Conservation (phyloP, 2,329 filamentous ascomycete species). For the Cladophialophora bantiana region DNA sequence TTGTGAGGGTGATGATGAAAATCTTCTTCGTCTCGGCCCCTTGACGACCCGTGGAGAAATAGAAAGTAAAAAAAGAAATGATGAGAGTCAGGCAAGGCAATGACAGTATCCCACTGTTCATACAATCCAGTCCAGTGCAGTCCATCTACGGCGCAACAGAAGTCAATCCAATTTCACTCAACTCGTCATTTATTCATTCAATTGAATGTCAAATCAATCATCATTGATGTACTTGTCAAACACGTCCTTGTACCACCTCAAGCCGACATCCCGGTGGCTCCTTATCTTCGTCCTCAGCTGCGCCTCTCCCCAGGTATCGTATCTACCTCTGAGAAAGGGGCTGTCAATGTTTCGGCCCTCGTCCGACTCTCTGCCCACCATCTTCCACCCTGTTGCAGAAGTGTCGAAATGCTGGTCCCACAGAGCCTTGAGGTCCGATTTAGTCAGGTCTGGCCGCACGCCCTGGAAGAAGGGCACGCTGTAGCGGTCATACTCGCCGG, state of each 20-base stretch:
- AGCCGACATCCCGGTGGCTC: conserved; percentile 59
- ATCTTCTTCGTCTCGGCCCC: no score
- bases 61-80: no score
- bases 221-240: conserved; percentile 59
- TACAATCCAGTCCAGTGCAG: no score
- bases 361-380: conserved; percentile 44
- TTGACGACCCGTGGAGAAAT: no score
- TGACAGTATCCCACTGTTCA: no score
- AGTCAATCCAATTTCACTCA: neutral
- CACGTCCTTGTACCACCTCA: conserved; percentile 56
- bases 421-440: conserved; percentile 50
- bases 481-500: conserved; percentile 50
- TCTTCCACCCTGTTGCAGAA: neutral
- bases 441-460: conserved; percentile 56
- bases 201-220: conserved; percentile 33
- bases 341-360: conserved; percentile 56
- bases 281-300: conserved; percentile 63
- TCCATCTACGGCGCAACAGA: no score
- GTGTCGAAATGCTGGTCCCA: conserved; percentile 48
- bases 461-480: conserved; percentile 59
- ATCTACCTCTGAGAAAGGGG: conserved; percentile 58
- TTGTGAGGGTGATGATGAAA: no score
- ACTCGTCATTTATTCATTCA: neutral
- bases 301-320: conserved; percentile 63
- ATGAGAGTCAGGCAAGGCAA: no score